phyloP scores from a whole-genome alignment of 2,329 filamentous ascomycete genomes.

The Colletotrichum sp. region DNA sequence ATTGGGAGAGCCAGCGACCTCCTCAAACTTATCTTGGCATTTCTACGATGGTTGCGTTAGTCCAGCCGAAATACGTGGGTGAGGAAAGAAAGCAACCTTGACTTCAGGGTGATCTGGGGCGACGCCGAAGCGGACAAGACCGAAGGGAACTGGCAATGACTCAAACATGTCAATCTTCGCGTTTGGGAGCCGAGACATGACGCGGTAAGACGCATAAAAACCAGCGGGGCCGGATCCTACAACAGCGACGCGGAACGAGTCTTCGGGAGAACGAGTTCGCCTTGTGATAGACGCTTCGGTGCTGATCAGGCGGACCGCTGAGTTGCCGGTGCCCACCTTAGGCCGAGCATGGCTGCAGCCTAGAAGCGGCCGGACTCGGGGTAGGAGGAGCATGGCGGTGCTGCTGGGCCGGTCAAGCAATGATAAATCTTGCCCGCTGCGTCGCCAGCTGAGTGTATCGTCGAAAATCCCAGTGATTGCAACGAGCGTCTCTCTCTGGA shows the following conservation, averaged over 20 bases:
- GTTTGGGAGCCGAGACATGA: conserved; percentile 76
- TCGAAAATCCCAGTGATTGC: neutral
- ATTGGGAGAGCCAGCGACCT: conserved; percentile 80
- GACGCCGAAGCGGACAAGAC: conserved; percentile 90
- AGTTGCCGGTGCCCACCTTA: neutral
- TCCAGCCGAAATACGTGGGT: neutral
- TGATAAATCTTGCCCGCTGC: neutral
- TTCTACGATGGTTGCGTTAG: conserved; percentile 61
- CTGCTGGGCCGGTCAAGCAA: neutral
- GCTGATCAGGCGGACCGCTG: neutral
- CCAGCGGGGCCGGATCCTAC: conserved; percentile 94
- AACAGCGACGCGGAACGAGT: conserved; percentile 79
- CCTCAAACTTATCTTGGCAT: conserved; percentile 90
- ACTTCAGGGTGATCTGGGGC: conserved; percentile 99
- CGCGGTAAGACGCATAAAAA: conserved; percentile 90
- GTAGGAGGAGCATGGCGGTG: neutral
- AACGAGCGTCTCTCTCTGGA: no score
- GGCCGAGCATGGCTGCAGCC: neutral
- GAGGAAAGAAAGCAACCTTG: conserved; percentile 68
- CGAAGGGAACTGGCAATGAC: conserved; percentile 88
- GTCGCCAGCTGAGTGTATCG: neutral
- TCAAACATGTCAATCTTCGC: conserved; percentile 95
- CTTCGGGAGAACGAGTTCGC: conserved; percentile 12
- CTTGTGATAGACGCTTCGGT: neutral
- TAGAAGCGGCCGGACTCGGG: neutral